phyloP scores from a whole-genome alignment of 2,329 filamentous ascomycete species.

The Aspergillus ustus region DNA sequence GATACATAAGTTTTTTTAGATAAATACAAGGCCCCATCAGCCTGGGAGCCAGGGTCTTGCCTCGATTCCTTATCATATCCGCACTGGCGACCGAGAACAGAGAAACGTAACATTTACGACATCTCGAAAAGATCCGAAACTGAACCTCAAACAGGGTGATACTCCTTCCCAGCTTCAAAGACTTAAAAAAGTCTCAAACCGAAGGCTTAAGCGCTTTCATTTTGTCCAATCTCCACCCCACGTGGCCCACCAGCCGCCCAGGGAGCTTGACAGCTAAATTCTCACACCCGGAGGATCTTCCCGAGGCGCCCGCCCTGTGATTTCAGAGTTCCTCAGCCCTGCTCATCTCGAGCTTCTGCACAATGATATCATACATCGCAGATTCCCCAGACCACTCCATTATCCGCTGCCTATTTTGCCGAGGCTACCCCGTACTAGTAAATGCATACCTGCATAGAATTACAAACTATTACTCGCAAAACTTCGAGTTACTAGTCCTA shows the following conservation, averaged over 20 bases:
- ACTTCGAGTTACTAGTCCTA: background rate
- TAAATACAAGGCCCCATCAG: background rate
- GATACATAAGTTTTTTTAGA: too few relatives aligned
- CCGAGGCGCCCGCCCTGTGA: background rate
- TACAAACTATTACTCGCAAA: background rate
- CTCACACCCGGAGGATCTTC: background rate
- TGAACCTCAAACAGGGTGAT: background rate
- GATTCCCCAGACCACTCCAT: background rate
- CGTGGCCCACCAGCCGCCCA: slow-evolving; percentile 3
- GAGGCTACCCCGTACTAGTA: background rate
- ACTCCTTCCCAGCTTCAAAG: background rate
- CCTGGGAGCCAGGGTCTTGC: background rate
- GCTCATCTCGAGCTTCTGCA: background rate
- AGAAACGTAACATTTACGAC: background rate
- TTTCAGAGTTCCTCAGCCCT: background rate
- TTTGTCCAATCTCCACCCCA: slow-evolving; percentile 7
- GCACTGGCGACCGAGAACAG: background rate
- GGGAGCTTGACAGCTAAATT: background rate
- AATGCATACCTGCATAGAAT: background rate
- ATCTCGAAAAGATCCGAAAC: background rate
- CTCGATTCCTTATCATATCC: background rate
- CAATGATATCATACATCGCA: slow-evolving; percentile 7
- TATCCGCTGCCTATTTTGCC: too few relatives aligned
- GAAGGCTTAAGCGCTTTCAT: background rate
- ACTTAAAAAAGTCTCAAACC: background rate